phyloP scores from a whole-genome alignment of 345 rosid species.

The Salix arbutifolia region DNA sequence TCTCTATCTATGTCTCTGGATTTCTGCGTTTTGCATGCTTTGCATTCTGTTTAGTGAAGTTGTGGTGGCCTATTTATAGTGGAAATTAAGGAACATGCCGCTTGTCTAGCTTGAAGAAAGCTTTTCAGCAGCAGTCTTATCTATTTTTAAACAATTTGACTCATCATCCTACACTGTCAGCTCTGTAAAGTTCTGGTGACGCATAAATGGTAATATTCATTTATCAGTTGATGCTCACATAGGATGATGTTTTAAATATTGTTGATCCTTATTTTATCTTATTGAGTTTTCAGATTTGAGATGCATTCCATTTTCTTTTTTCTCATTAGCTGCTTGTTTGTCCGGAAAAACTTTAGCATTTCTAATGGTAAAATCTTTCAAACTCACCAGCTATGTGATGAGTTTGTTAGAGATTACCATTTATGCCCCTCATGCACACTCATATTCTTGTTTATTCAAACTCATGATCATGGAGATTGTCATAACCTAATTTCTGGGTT shows the following conservation, averaged over 20 bases:
- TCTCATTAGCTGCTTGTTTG: neutral
- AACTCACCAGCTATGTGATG: too few relatives aligned
- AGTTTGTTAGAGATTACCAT: too few relatives aligned
- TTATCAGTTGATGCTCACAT: neutral
- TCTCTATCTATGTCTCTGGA: neutral
- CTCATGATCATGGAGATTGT: too few relatives aligned
- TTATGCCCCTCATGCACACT: too few relatives aligned
- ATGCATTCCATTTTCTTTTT: neutral
- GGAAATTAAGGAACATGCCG: neutral
- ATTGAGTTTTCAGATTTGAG: neutral
- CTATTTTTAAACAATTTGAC: neutral
- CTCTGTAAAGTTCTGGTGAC: neutral
- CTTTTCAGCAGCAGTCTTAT: neutral
- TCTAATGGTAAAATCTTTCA: too few relatives aligned
- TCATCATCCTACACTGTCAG: neutral
- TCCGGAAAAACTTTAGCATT: too few relatives aligned
- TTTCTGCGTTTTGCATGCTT: neutral
- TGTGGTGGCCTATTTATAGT: neutral
- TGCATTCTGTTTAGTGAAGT: neutral
- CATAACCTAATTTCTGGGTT: too few relatives aligned
- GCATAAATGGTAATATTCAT: neutral
- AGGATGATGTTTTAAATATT: neutral
- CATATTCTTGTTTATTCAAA: too few relatives aligned
- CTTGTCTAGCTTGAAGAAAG: neutral
- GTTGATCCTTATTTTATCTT: neutral